A percentile compares a stretch with the other conserved stretches of the same genome.
Conservation (phyloP, 139 green algal species). For the Tetradesmus lagerheimii region DNA sequence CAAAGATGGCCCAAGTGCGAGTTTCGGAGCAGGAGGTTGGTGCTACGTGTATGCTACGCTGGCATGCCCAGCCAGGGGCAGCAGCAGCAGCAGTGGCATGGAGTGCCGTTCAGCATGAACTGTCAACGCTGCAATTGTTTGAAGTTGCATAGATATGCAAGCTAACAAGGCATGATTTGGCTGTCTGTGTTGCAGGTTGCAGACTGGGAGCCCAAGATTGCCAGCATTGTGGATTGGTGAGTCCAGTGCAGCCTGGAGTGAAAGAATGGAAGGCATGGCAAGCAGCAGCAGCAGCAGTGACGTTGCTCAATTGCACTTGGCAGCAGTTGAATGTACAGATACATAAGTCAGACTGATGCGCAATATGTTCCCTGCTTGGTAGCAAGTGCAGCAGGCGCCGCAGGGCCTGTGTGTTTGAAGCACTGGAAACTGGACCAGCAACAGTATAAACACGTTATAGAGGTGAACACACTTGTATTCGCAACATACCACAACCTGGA, state of each 20-base stretch:
- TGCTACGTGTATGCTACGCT: not conserved
- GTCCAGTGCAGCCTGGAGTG: not conserved
- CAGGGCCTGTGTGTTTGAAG: no score
- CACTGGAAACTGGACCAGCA: no score
- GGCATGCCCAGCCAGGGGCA: not conserved
- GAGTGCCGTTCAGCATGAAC: no score
- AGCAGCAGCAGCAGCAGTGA: not conserved
- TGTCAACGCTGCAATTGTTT: not conserved
- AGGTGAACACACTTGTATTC: no score
- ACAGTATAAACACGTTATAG: no score
- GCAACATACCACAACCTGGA: no score
- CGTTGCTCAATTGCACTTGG: no score
- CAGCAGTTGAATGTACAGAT: no score
- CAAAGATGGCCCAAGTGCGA: constrained; percentile 70
- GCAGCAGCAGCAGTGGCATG: not conserved
- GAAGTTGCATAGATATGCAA: not conserved
- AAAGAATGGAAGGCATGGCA: not conserved
- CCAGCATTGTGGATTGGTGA: constrained; percentile 80
- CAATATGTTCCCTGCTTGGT: no score
- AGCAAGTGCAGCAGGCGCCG: no score
- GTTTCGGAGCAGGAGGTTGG: constrained; percentile 74
- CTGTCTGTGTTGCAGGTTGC: constrained; percentile 57
- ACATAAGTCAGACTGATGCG: no score
- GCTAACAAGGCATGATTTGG: no score
- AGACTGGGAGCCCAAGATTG: constrained; percentile 79